These are phyloP conservation scores for Candida ovalis DNA, from an alignment of 805 yeast genomes.

Conservation along the genomic window DNA sequence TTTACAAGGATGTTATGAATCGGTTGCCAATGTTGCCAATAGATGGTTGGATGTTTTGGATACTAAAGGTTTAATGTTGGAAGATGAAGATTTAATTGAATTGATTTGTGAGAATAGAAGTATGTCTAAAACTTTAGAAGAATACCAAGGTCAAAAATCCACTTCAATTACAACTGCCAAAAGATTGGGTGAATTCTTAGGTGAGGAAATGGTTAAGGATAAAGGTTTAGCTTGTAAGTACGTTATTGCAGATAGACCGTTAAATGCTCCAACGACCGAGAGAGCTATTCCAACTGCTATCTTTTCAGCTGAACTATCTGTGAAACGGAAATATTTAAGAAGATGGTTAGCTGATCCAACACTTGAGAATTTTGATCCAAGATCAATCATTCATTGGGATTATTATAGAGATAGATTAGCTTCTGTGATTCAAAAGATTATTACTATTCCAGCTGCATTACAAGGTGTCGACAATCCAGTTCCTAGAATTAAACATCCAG, in stretches of 20 bases:
- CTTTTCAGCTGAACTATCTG: constrained; percentile 73
- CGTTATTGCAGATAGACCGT: constrained; percentile 80
- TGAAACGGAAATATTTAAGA: constrained; percentile 69
- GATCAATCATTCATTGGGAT: constrained; percentile 88
- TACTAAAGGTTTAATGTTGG: constrained; percentile 78
- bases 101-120: constrained; percentile 94
- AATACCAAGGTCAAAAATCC: constrained; percentile 86
- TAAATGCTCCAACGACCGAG: constrained; percentile 87
- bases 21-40: constrained; percentile 91
- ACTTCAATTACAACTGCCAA: constrained; percentile 95
- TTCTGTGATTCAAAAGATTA: constrained; percentile 89
- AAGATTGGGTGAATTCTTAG: constrained; percentile 89
- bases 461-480: constrained; percentile 89
- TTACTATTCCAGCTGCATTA: constrained; percentile 95
- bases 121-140: constrained; percentile 88
- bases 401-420: constrained; percentile 89
- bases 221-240: constrained; percentile 95
- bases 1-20: constrained; percentile 73
- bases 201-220: constrained; percentile 94
- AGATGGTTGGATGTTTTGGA: constrained; percentile 95
- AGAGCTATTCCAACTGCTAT: constrained; percentile 96
- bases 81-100: constrained; percentile 90
- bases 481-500: constrained; percentile 91
- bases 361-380: constrained; percentile 77
- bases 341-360: constrained; percentile 85